Evolutionary conservation across 768 basidiomycete genomes (phyloP), one percentile per base, ranked within the genome.

Genomic region (Saitozyma sp.): DNA sequence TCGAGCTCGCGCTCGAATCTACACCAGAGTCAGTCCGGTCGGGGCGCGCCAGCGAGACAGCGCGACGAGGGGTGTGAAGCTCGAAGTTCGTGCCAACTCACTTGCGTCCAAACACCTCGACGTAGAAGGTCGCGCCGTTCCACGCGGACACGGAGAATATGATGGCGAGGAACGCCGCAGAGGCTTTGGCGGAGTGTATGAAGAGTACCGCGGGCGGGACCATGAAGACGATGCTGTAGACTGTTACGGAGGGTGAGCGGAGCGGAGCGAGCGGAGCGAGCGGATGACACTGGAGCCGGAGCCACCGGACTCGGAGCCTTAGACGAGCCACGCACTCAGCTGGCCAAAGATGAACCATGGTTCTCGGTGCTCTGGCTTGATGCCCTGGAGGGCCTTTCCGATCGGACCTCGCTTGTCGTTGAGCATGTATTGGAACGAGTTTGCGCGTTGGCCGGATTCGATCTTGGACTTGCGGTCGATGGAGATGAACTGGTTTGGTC

Each of bases 41-140:
- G n/a, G n/a, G n/a, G n/a, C n/a, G n/a, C n/a, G n/a, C n/a, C n/a
- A n/a, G n/a, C n/a, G n/a, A n/a, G n/a, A n/a, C n/a, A n/a, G n/a
- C n/a, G 29, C 29, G 29, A 29, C 29, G 5, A 29, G 29, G 29
- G 29, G 29, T 29, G 29, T 2, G 29, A 29, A 29, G 29, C 5
- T 13, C 53, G 61, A 29, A 29, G 29, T 29, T 13, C 53, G 61
- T 40, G 53, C 51, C 60, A 58, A 85, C 91, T 69, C 66, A 94
- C 93, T 96, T 95, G 81, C 93, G 86, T 38, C 93, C 93, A 75
- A 95, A 96, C 17, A 96, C 93, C 60, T 96, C 93, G 58, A 96
- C 93, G 78, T 96, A 96, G 83, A 88, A 96, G 14, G 59, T 64
- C 13, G 76, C 92, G 9, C 94, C 94, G 75, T 97, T 98, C 93